Evolutionary conservation across 2,329 filamentous ascomycete genomes (phyloP).

Genomic region (Exophiala sp.): DNA sequence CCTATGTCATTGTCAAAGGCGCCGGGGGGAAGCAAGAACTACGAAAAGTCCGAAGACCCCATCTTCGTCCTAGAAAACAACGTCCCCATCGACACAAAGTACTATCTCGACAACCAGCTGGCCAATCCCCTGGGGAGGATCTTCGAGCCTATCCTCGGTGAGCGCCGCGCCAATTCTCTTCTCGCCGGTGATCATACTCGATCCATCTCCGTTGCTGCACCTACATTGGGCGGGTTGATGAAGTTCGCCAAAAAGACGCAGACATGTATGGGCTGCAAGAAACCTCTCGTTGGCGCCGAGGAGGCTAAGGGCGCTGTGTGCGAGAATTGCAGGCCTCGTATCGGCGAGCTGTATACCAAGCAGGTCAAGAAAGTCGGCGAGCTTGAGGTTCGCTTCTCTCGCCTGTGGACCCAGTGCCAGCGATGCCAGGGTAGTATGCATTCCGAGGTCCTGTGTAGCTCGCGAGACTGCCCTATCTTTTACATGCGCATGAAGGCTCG

Average conservation of each 20-base stretch:
- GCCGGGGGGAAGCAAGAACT: conserved; percentile 85
- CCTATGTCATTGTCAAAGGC: conserved; percentile 96
- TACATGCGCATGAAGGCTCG: conserved; percentile 99
- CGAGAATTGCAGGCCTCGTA: conserved; percentile 71
- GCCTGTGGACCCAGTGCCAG: conserved; percentile 97
- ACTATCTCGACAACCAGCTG: conserved; percentile 97
- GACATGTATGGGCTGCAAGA: conserved; percentile 99
- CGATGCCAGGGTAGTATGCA: conserved; percentile 96
- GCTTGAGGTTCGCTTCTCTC: conserved; percentile 83
- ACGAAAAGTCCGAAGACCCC: conserved; percentile 93
- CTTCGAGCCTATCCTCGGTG: conserved; percentile 94
- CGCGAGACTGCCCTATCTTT: conserved; percentile 95
- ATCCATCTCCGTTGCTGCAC: conserved; percentile 86
- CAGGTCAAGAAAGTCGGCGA: conserved; percentile 83
- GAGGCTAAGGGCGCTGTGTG: conserved; percentile 85
- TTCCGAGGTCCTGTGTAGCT: conserved; percentile 95
- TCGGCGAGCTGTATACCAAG: conserved; percentile 90
- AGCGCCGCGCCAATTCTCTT: conserved; percentile 79
- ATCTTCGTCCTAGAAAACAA: conserved; percentile 97
- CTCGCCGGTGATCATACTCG: conserved; percentile 91
- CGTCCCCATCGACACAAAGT: conserved; percentile 93
- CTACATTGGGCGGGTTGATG: conserved; percentile 89
- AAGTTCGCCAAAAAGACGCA: conserved; percentile 97
- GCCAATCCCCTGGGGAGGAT: conserved; percentile 91
- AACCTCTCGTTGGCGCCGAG: conserved; percentile 72